A percentile compares a stretch with the other conserved stretches of the same genome.
Conservation (phyloP, 345 rosid genomes). For the Abelmoschus esculentus region DNA sequence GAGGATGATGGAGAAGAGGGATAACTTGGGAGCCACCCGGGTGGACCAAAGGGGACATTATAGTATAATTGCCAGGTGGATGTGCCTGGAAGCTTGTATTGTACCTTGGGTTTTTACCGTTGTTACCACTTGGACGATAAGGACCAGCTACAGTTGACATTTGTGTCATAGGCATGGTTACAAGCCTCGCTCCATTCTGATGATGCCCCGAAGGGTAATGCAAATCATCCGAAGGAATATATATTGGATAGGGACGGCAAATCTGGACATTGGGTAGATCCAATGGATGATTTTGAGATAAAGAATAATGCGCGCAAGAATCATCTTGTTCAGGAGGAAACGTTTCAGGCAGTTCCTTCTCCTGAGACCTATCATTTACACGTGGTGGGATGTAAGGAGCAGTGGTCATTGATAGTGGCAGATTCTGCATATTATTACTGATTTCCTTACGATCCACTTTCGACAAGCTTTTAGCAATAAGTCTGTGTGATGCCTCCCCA, state of each 20-base stretch:
- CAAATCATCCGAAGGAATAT: slow-evolving; percentile 1
- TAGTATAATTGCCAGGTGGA: slow-evolving; percentile 20
- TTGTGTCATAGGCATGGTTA: background rate
- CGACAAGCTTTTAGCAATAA: slow-evolving; percentile 50
- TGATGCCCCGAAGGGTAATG: slow-evolving; percentile 12
- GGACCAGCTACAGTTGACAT: slow-evolving; percentile 6
- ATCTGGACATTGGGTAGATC: slow-evolving; percentile 20
- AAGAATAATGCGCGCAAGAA: slow-evolving; percentile 12
- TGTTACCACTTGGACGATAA: slow-evolving; percentile 22
- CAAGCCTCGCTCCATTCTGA: slow-evolving; percentile 12
- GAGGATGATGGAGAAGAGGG: background rate
- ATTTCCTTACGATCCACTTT: slow-evolving; percentile 24
- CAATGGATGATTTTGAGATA: slow-evolving; percentile 10
- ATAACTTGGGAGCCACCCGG: slow-evolving; percentile 25
- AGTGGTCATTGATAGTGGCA: slow-evolving; percentile 22
- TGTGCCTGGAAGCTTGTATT: slow-evolving; percentile 15
- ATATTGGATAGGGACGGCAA: slow-evolving; percentile 15
- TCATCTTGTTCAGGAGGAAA: slow-evolving; percentile 22
- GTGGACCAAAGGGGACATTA: slow-evolving; percentile 15
- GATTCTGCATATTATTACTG: slow-evolving; percentile 26
- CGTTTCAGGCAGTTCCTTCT: slow-evolving; percentile 11
- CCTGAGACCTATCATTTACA: slow-evolving; percentile 12
- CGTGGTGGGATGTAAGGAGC: slow-evolving; percentile 26
- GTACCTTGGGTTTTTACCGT: slow-evolving; percentile 24
- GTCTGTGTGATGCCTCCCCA: slow-evolving; percentile 65